These are phyloP conservation scores for Aspergillus aculeatinus DNA, from an alignment of 2,329 filamentous ascomycete genomes.

Conservation along the genomic window DNA sequence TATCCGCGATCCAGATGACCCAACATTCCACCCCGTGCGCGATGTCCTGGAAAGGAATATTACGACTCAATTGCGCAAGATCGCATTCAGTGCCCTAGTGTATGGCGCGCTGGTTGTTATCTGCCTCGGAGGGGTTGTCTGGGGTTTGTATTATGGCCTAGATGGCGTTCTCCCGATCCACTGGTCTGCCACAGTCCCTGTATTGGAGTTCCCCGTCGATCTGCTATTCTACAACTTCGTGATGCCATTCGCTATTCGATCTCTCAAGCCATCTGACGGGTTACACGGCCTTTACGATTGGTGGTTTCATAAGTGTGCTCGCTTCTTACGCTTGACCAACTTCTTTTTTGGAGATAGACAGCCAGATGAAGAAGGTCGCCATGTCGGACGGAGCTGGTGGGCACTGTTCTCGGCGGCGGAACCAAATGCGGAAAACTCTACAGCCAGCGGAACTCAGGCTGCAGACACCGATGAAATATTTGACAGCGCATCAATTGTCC, in stretches of 20 bases:
- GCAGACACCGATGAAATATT: conserved; percentile 41
- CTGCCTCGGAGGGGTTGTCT: conserved; percentile 92
- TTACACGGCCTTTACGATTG: conserved; percentile 85
- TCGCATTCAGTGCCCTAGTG: conserved; percentile 90
- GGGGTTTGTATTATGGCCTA: conserved; percentile 72
- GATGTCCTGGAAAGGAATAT: conserved; percentile 94
- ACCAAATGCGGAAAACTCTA: conserved; percentile 38
- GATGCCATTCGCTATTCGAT: conserved; percentile 80
- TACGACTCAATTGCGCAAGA: conserved; percentile 90
- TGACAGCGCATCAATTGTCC: conserved; percentile 54
- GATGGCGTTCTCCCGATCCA: conserved; percentile 80
- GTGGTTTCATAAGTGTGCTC: conserved; percentile 91
- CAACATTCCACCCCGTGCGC: conserved; percentile 94
- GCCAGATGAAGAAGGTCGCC: conserved; percentile 75
- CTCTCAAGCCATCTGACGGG: conserved; percentile 80
- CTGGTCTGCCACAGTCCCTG: conserved; percentile 88
- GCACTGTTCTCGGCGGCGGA: conserved; percentile 35
- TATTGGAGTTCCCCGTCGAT: conserved; percentile 91
- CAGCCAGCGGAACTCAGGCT: conserved; percentile 34
- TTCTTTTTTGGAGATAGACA: conserved; percentile 87
- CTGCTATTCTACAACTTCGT: conserved; percentile 95
- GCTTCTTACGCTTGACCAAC: conserved; percentile 76
- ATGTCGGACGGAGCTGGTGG: conserved; percentile 62
- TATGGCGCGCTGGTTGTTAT: conserved; percentile 91
- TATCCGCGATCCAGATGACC: conserved; percentile 95